phyloP scores from a whole-genome alignment of 208 protist species.

The Tritrichomonas musculus region DNA sequence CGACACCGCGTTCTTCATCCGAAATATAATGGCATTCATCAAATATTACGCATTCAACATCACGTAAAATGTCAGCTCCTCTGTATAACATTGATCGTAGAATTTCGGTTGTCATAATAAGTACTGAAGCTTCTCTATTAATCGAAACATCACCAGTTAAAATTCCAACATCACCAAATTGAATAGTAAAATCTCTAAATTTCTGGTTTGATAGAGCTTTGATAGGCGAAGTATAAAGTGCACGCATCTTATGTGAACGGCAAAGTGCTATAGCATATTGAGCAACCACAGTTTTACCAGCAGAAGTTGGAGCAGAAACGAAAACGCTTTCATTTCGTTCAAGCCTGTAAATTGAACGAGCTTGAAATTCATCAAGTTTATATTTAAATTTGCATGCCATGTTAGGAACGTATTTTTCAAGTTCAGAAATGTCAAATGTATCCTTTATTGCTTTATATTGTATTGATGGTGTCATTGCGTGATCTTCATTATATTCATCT shows the following conservation, averaged over 20 bases:
- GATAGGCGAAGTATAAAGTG: constrained; percentile 85
- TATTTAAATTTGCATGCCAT: not conserved
- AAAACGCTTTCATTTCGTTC: not conserved
- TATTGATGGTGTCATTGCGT: no score
- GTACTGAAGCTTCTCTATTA: constrained; percentile 64
- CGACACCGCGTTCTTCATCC: constrained; percentile 45
- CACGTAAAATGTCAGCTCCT: constrained; percentile 80
- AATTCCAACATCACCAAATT: constrained; percentile 47
- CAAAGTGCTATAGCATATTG: constrained; percentile 77
- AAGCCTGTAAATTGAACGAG: not conserved
- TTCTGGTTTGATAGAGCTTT: constrained; percentile 89
- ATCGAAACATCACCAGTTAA: constrained; percentile 57
- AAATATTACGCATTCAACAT: constrained; percentile 98
- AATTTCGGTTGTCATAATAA: constrained; percentile 86
- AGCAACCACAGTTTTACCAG: constrained; percentile 65
- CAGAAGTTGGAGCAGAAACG: constrained; percentile 46
- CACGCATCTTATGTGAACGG: constrained; percentile 58
- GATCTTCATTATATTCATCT: no score
- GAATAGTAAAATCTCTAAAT: constrained; percentile 61
- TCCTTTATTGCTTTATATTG: not conserved
- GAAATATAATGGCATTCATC: constrained; percentile 67
- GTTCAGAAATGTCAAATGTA: not conserved
- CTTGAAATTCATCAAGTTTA: constrained; percentile 30
- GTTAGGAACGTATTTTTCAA: not conserved
- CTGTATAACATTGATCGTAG: constrained; percentile 66